A percentile compares a stretch with the other conserved stretches of the same genome.
Conservation (phyloP, 495 filamentous ascomycete species). For the Amniculicola lignicola region DNA sequence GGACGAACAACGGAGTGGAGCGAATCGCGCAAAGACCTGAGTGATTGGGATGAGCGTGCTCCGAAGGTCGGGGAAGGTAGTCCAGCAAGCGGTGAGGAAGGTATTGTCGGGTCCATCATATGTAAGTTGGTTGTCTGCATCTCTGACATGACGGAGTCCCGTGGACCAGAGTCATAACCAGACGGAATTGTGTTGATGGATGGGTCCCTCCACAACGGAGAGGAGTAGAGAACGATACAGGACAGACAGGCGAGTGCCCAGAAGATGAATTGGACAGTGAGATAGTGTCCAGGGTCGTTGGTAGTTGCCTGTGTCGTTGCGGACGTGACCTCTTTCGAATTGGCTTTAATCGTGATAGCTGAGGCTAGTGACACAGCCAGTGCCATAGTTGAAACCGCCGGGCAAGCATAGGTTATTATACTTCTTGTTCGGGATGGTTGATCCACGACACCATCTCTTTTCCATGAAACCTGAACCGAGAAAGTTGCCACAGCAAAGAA, state of each 20-base stretch:
- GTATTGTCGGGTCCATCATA: slow-evolving; percentile 19
- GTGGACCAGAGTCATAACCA: not conserved
- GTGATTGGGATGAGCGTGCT: slow-evolving; percentile 22
- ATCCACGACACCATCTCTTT: slow-evolving; percentile 15
- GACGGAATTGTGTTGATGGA: too few relatives aligned
- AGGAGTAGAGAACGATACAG: slow-evolving; percentile 23
- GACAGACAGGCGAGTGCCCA: slow-evolving; percentile 22
- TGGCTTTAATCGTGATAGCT: slow-evolving; percentile 21
- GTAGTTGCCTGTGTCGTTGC: slow-evolving; percentile 1
- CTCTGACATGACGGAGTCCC: slow-evolving; percentile 32
- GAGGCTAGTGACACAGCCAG: slow-evolving; percentile 21
- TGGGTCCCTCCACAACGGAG: too few relatives aligned
- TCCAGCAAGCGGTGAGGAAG: slow-evolving; percentile 14
- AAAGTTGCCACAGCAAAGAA: slow-evolving; percentile 19
- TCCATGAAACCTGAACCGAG: slow-evolving; percentile 27
- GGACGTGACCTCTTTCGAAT: not conserved
- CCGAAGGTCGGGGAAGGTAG: slow-evolving; percentile 34
- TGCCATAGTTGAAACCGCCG: slow-evolving; percentile 5
- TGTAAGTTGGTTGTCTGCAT: slow-evolving; percentile 15
- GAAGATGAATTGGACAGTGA: slow-evolving; percentile 15
- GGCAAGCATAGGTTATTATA: slow-evolving; percentile 15
- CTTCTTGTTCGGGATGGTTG: not conserved
- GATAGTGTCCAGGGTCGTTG: slow-evolving; percentile 4
- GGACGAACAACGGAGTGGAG: slow-evolving; percentile 34
- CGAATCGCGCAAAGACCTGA: slow-evolving; percentile 32